These are phyloP conservation scores for Exophiala mesophila DNA, from an alignment of 2,329 filamentous ascomycete genomes.

Conservation along the genomic window DNA sequence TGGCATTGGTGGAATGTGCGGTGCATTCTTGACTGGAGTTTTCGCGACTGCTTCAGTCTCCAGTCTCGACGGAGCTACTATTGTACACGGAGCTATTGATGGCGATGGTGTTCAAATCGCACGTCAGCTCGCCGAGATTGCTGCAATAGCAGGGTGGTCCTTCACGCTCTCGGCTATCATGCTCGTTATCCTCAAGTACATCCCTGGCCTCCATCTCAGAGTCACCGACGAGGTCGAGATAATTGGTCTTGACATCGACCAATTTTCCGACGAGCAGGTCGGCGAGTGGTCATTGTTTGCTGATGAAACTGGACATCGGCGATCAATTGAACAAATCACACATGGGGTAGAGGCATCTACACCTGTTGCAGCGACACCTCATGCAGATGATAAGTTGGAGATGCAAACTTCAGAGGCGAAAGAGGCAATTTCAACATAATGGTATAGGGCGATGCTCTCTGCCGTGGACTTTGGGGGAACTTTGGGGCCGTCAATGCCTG, in stretches of 20 bases:
- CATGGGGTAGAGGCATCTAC: conserved; percentile 11
- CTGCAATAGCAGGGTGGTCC: conserved; percentile 49
- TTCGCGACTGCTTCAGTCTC: conserved; percentile 45
- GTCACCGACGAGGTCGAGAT: conserved; percentile 53
- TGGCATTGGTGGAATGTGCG: conserved; percentile 49
- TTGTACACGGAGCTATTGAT: conserved; percentile 48
- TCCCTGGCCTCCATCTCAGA: conserved; percentile 49
- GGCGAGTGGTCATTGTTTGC: conserved; percentile 41
- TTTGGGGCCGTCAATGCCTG: no score
- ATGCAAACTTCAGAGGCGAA: no score
- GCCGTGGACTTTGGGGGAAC: no score
- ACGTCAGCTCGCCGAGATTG: conserved; percentile 53
- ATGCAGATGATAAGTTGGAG: no score
- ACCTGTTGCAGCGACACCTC: no score
- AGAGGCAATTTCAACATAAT: no score
- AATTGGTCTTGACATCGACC: conserved; percentile 50
- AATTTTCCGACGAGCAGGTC: conserved; percentile 56
- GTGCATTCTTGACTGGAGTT: conserved; percentile 54
- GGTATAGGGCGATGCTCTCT: no score
- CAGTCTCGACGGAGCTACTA: conserved; percentile 46
- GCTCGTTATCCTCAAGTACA: conserved; percentile 46
- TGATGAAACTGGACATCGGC: conserved; percentile 11
- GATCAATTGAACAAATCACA: conserved; percentile 7
- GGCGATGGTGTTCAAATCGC: conserved; percentile 53
- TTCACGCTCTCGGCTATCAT: conserved; percentile 51